Evolutionary conservation across 805 yeast species (phyloP).

Genomic region (Candida rishiriensis): DNA sequence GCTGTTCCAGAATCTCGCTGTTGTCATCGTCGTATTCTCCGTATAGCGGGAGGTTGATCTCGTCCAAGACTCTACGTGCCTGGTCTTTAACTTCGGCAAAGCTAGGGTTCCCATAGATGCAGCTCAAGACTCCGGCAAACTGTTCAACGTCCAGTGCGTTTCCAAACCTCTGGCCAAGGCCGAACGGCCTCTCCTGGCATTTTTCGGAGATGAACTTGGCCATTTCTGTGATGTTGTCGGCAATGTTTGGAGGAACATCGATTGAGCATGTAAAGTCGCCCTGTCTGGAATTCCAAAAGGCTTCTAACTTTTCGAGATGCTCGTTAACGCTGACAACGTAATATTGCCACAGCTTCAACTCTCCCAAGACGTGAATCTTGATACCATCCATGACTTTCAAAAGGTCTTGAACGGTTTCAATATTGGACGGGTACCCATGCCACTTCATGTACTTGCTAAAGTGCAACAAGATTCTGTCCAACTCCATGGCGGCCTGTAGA

Average conservation of each 20-base stretch:
- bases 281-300: constrained; percentile 28
- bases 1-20: constrained; percentile 57
- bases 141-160: constrained; percentile 48
- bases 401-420: constrained; percentile 52
- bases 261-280: constrained; percentile 19
- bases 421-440: constrained; percentile 57
- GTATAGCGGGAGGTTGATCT: constrained; percentile 71
- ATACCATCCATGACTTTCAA: constrained; percentile 62
- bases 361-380: constrained; percentile 59
- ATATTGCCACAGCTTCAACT: constrained; percentile 79
- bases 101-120: constrained; percentile 29
- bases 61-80: constrained; percentile 60
- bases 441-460: constrained; percentile 56
- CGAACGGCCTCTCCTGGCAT: constrained; percentile 39
- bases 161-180: constrained; percentile 43
- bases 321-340: constrained; percentile 62
- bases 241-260: constrained; percentile 39
- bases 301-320: constrained; percentile 36
- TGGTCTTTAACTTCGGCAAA: constrained; percentile 32
- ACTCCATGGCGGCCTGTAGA: constrained; percentile 74
- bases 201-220: constrained; percentile 43
- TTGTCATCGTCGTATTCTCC: constrained; percentile 72
- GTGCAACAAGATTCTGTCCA: constrained; percentile 64
- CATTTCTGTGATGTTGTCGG: constrained; percentile 43
- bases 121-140: constrained; percentile 49